Evolutionary conservation across 495 filamentous ascomycete species (phyloP).

Genomic region (Aspergillus taichungensis): DNA sequence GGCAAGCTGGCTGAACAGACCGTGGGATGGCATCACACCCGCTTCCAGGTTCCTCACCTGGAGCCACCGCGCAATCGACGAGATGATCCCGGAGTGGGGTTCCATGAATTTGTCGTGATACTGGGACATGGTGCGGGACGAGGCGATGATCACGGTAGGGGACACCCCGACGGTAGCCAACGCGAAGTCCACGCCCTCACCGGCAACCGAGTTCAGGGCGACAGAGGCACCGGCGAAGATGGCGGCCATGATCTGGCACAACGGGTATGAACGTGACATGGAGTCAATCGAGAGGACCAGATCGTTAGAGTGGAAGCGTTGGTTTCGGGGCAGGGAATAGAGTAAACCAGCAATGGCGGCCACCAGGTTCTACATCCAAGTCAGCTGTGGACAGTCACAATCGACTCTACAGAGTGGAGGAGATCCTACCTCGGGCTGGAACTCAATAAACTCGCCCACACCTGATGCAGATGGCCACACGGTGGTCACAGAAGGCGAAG

Average conservation of each 20-base stretch:
- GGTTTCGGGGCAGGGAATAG: constrained; percentile 58
- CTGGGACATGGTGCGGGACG: constrained; percentile 59
- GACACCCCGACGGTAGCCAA: constrained; percentile 62
- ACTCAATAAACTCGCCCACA: constrained; percentile 62
- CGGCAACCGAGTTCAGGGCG: constrained; percentile 80
- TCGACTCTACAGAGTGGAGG: not conserved
- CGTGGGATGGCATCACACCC: constrained; percentile 54
- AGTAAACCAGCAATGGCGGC: constrained; percentile 73
- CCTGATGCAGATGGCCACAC: constrained; percentile 50
- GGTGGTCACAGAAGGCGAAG: constrained; percentile 45
- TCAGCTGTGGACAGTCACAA: too few species aligned
- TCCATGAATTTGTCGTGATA: constrained; percentile 51
- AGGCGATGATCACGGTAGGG: constrained; percentile 77
- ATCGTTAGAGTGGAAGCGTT: constrained; percentile 65
- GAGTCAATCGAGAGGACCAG: constrained; percentile 84
- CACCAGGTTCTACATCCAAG: constrained; percentile 52
- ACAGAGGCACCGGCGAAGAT: constrained; percentile 77
- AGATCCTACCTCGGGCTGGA: constrained; percentile 51
- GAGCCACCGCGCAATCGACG: constrained; percentile 56
- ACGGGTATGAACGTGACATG: constrained; percentile 67
- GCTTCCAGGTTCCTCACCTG: constrained; percentile 58
- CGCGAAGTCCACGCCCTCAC: constrained; percentile 56
- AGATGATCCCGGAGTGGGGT: constrained; percentile 40
- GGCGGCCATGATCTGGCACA: constrained; percentile 72
- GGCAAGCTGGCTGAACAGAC: constrained; percentile 32